phyloP scores from a whole-genome alignment of 495 filamentous ascomycete species.

The Pseudotulostoma volvatum region DNA sequence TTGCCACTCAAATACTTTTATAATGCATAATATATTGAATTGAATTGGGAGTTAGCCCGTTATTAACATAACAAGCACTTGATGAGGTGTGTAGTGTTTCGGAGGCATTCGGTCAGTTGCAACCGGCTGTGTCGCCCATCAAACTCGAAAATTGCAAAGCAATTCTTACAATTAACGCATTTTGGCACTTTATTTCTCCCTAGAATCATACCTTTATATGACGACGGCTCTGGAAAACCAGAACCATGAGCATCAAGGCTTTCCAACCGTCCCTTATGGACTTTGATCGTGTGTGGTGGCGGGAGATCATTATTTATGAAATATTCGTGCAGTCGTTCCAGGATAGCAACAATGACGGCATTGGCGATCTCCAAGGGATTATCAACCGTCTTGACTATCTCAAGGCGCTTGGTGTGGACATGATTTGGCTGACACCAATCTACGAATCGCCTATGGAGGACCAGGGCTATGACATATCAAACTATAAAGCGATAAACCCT shows the following conservation, averaged over 20 bases:
- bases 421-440: constrained; percentile 48
- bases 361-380: constrained; percentile 49
- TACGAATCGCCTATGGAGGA: constrained; percentile 37
- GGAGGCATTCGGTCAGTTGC: too few relatives aligned
- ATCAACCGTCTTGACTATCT: constrained; percentile 45
- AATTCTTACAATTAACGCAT: too few relatives aligned
- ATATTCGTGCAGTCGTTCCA: constrained; percentile 30
- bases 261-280: not conserved
- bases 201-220: too few relatives aligned
- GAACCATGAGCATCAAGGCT: not conserved
- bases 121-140: too few relatives aligned
- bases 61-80: too few relatives aligned
- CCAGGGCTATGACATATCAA: constrained; percentile 37
- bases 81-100: too few relatives aligned
- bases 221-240: too few relatives aligned
- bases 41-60: too few relatives aligned
- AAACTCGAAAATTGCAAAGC: too few relatives aligned
- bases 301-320: constrained; percentile 15
- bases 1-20: too few relatives aligned
- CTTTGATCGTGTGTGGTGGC: constrained; percentile 11
- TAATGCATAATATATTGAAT: too few relatives aligned
- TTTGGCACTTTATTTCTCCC: too few relatives aligned
- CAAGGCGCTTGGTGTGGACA: constrained; percentile 38
- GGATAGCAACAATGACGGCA: constrained; percentile 45
- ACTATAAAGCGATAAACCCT: constrained; percentile 38